These are phyloP conservation scores for Moringa oleifera DNA, from an alignment of 345 rosid genomes.

Conservation along the genomic window DNA sequence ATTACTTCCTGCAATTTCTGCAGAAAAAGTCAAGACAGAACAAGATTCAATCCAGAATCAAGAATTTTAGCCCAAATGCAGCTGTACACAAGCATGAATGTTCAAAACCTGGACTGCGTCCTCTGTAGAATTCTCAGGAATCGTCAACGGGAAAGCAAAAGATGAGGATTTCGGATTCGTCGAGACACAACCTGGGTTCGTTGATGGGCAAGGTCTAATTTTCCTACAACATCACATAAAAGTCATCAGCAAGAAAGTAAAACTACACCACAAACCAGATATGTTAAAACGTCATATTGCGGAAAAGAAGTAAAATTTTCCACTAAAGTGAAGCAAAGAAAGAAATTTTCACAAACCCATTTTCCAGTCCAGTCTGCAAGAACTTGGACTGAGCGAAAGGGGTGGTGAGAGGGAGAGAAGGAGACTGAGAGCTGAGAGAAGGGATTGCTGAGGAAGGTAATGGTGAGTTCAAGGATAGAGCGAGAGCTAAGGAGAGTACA, in stretches of 20 bases:
- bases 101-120: constrained; percentile 55
- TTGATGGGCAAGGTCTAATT: constrained; percentile 86
- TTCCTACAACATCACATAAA: constrained; percentile 35
- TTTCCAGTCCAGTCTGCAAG: constrained; percentile 56
- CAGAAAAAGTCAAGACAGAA: neutral
- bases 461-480: constrained; percentile 45
- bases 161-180: constrained; percentile 88
- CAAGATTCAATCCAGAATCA: neutral
- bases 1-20: constrained; percentile 75
- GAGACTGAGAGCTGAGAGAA: constrained; percentile 48
- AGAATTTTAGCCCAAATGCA: neutral
- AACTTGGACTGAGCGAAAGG: constrained; percentile 91
- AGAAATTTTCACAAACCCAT: constrained; percentile 69
- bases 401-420: constrained; percentile 50
- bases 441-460: constrained; percentile 65
- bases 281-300: too few relatives aligned
- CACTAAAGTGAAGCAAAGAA: too few relatives aligned
- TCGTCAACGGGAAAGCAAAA: constrained; percentile 62
- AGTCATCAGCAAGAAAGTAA: neutral
- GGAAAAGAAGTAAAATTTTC: neutral
- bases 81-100: neutral
- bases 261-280: too few relatives aligned
- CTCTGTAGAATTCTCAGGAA: constrained; percentile 44
- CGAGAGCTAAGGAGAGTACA: constrained; percentile 54
- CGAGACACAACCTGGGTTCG: constrained; percentile 80